Percentiles rank a stretch among this genome's conserved stretches.
These are phyloP conservation scores for Pistacia integerrima DNA, from an alignment of 345 rosid species.

Conservation along the genomic window DNA sequence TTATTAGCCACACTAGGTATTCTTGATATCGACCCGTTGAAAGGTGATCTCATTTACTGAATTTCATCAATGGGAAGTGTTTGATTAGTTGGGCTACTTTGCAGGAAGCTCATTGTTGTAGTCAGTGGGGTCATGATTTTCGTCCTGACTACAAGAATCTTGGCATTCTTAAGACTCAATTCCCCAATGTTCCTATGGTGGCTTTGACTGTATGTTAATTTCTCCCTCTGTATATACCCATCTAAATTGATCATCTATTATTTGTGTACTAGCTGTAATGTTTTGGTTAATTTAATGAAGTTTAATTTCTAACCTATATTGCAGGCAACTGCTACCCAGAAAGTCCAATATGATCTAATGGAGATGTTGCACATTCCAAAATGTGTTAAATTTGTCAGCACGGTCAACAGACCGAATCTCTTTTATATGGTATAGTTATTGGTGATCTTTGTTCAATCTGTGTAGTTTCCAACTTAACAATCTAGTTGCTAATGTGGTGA, in stretches of 20 bases:
- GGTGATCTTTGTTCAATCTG: slow-evolving; percentile 1
- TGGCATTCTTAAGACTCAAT: slow-evolving; percentile 89
- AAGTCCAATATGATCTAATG: slow-evolving; percentile 85
- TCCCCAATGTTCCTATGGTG: slow-evolving; percentile 80
- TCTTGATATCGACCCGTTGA: background rate
- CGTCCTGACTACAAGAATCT: slow-evolving; percentile 97
- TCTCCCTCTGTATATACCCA: background rate
- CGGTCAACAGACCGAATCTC: slow-evolving; percentile 94
- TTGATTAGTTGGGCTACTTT: slow-evolving; percentile 30
- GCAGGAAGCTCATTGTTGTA: slow-evolving; percentile 99
- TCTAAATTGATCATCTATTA: background rate
- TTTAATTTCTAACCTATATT: slow-evolving; percentile 21
- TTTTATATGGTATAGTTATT: slow-evolving; percentile 71
- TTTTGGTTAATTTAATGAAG: slow-evolving; percentile 12
- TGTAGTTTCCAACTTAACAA: slow-evolving; percentile 14
- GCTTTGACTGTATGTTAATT: slow-evolving; percentile 81
- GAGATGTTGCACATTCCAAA: slow-evolving; percentile 86
- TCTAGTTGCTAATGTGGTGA: slow-evolving; percentile 10
- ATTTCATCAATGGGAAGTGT: background rate
- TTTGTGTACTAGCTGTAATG: slow-evolving; percentile 3
- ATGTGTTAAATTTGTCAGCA: slow-evolving; percentile 84
- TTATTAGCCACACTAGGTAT: background rate
- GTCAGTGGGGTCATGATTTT: slow-evolving; percentile 99
- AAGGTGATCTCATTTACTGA: background rate
- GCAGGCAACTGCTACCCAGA: slow-evolving; percentile 96